Evolutionary conservation across 2,329 filamentous ascomycete genomes (phyloP).

Genomic region (Fusarium redolens): DNA sequence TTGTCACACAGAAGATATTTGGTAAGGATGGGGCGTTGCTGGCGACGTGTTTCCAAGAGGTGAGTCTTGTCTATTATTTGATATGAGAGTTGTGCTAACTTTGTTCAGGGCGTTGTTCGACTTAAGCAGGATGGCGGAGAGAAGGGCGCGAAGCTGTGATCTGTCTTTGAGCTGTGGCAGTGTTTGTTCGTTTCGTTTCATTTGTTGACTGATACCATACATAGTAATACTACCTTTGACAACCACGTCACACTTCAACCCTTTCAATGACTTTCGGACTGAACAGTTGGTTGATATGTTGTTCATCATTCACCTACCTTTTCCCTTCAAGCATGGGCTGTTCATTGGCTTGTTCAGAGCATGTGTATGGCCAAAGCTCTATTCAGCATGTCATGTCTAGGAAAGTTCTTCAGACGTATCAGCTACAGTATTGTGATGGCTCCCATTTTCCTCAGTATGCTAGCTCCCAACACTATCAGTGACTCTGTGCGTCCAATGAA

Average conservation of each 20-base stretch:
- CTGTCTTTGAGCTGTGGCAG: not conserved
- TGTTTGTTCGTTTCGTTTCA: not conserved
- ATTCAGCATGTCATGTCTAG: too few relatives aligned
- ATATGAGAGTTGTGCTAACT: slow-evolving; percentile 35
- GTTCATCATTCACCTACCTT: not conserved
- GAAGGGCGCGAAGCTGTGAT: slow-evolving; percentile 50
- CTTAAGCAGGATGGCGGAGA: slow-evolving; percentile 57
- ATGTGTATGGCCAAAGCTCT: not conserved
- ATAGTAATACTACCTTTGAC: not conserved
- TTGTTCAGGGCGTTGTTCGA: slow-evolving; percentile 60
- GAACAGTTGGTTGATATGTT: not conserved
- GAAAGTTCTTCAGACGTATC: not conserved
- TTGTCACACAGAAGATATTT: slow-evolving; percentile 82
- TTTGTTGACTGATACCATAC: slow-evolving; percentile 16
- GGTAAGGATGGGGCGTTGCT: slow-evolving; percentile 76
- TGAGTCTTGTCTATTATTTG: slow-evolving; percentile 50
- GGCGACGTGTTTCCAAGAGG: slow-evolving; percentile 85
- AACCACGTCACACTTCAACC: not conserved
- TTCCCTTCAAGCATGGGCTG: not conserved
- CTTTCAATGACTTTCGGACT: not conserved
- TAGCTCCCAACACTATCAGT: not conserved
- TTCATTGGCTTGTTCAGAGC: not conserved
- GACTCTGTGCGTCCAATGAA: not conserved
- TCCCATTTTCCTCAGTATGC: not conserved
- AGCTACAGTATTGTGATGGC: not conserved